Base-by-base conservation (phyloP, 306 rosid species). In the Begonia loranthoides region DNA sequence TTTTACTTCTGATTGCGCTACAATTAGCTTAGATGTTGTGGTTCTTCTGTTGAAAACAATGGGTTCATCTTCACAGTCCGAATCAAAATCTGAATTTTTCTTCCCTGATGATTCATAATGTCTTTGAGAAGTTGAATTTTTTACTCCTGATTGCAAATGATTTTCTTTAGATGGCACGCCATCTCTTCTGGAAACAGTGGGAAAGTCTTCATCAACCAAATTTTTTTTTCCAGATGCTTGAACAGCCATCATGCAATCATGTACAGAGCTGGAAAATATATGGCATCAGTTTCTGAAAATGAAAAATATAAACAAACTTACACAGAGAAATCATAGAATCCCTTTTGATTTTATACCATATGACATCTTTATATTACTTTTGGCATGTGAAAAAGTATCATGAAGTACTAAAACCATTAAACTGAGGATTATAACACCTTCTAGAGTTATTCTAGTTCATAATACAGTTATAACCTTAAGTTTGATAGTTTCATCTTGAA, bases 221-320 rank as follows among this genome's bases (percentile, higher is more conserved):
- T 34, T 41, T 15, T 46, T 41, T 56, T 72, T 72, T 19, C 67
- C 52, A 52, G 61, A 67, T 52, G 56, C 65, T 64, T 66, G 64
- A 58, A 69, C 62, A 52, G 79, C 76, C 84, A 77, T 77, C 48
- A 13, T 54, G 63, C 45, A 45, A 58, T 57, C 51, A 50, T 69
- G 51, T 44, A 56, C 41, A 54, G 55, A 46, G 60, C 21, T 51
- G 45, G 73, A 49, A 59, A 52, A 36, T 47, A 44, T 45, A 49
- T 67, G 40, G 57, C 73, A 56, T 66, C 66, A 59, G 59, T 49
- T 16, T 44, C 62, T 69, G 54, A 22, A 40, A 38, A 64, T 24
- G 19, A 3, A 44, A 54, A 39, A 49, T n/a, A 61, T 15, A 50
- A 6, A 48, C 16, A 47, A 1, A 28, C 36, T 28, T 7, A 24